These are phyloP conservation scores for Nannochloropsis oceanica DNA, from an alignment of 108 stramenopile species.

Conservation along the genomic window DNA sequence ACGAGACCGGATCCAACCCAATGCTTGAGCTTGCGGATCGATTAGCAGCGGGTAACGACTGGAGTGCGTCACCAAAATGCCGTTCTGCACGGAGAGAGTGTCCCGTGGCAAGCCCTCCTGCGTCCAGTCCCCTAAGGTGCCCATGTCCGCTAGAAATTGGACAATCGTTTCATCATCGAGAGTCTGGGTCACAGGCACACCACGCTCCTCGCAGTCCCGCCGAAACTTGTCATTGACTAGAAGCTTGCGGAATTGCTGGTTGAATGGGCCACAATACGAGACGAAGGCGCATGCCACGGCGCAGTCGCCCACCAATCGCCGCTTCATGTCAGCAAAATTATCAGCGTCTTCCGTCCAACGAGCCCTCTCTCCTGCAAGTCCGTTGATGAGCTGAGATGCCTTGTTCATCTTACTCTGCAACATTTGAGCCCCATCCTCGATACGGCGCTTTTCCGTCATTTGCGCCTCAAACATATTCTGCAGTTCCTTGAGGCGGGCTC, in stretches of 20 bases:
- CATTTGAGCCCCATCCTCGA: constrained; percentile 58
- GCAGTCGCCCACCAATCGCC: constrained; percentile 66
- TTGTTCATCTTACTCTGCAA: constrained; percentile 69
- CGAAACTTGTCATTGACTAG: constrained; percentile 64
- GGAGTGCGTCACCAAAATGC: constrained; percentile 71
- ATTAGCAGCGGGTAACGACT: constrained; percentile 59
- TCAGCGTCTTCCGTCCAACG: constrained; percentile 74
- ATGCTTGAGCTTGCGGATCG: constrained; percentile 77
- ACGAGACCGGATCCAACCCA: constrained; percentile 65
- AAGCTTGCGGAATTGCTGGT: constrained; percentile 62
- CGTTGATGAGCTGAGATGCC: constrained; percentile 64
- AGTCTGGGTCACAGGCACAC: constrained; percentile 59
- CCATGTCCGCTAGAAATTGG: constrained; percentile 63
- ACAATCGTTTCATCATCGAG: constrained; percentile 47
- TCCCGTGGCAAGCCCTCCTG: constrained; percentile 70
- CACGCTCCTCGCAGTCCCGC: constrained; percentile 48
- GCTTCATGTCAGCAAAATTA: constrained; percentile 64
- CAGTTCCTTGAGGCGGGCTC: constrained; percentile 50
- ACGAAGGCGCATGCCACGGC: constrained; percentile 73
- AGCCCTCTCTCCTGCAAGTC: constrained; percentile 60
- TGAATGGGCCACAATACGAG: constrained; percentile 77
- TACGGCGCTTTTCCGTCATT: constrained; percentile 54
- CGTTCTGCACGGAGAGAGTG: constrained; percentile 72
- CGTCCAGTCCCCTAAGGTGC: constrained; percentile 75
- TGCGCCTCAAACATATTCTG: constrained; percentile 63